A percentile compares a stretch with the other conserved stretches of the same genome.
Conservation (phyloP, 2,329 filamentous ascomycete species). For the Cladophialophora carrionii region DNA sequence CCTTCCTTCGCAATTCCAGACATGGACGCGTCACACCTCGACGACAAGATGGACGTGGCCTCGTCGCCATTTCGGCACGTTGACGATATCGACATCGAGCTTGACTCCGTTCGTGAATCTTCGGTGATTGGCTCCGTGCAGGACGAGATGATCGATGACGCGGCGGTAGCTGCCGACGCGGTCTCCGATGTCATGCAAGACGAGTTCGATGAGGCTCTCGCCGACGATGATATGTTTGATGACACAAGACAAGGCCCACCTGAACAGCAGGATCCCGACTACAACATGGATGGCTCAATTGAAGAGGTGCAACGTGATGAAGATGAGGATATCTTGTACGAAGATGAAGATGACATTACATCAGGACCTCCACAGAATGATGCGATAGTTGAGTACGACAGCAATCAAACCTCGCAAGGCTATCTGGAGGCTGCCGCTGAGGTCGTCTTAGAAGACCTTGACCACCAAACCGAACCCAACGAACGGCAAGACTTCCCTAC, state of each 20-base stretch:
- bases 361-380: constrained; percentile 7
- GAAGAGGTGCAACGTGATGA: constrained; percentile 29
- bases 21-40: constrained; percentile 32
- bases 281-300: constrained; percentile 29
- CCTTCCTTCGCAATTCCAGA: constrained; percentile 29
- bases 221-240: constrained; percentile 46
- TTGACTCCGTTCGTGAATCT: constrained; percentile 35
- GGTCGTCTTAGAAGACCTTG: constrained; percentile 22
- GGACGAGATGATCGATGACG: constrained; percentile 37
- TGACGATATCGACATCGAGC: constrained; percentile 38
- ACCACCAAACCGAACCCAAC: constrained; percentile 11
- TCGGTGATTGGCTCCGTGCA: constrained; percentile 32
- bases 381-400: constrained; percentile 15
- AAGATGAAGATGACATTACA: constrained; percentile 32
- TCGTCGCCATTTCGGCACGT: constrained; percentile 35
- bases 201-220: constrained; percentile 44
- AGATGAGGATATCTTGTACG: constrained; percentile 37
- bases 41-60: constrained; percentile 38
- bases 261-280: constrained; percentile 23
- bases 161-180: constrained; percentile 40
- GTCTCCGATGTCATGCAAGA: constrained; percentile 38
- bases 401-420: constrained; percentile 4
- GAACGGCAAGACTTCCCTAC: constrained; percentile 11
- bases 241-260: constrained; percentile 37
- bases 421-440: constrained; percentile 20